These are phyloP conservation scores for Kuraishia hungarica DNA, from an alignment of 805 yeast species.

Conservation along the genomic window DNA sequence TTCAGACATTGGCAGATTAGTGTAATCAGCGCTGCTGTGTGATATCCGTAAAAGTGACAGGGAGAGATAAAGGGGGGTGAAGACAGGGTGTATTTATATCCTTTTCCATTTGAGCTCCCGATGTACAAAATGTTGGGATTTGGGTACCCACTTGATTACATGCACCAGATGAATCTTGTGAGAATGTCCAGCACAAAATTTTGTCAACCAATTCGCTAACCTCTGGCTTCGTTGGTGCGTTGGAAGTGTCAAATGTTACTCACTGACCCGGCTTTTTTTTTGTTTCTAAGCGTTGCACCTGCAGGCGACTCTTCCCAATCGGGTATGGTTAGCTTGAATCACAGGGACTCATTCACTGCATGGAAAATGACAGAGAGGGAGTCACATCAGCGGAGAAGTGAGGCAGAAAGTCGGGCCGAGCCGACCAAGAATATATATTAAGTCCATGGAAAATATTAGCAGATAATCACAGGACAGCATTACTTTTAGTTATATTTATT, in stretches of 20 bases:
- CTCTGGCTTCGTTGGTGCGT: background rate
- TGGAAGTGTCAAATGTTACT: background rate
- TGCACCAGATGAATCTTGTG: background rate
- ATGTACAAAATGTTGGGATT: background rate
- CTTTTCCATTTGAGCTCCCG: background rate
- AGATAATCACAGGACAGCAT: no score
- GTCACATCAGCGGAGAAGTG: background rate
- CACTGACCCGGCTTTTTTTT: background rate
- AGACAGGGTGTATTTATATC: background rate
- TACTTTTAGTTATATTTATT: no score
- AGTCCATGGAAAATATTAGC: no score
- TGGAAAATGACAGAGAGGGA: background rate
- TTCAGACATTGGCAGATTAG: background rate
- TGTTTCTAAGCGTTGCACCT: background rate
- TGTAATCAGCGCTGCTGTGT: background rate
- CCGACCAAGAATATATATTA: background rate
- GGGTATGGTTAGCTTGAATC: background rate
- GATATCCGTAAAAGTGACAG: background rate
- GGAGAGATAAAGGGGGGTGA: background rate
- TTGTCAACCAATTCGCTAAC: background rate
- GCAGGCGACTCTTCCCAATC: slow-evolving; percentile 1
- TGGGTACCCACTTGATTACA: background rate
- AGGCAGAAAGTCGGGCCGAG: background rate
- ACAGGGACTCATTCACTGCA: background rate
- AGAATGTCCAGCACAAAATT: background rate